Base-by-base conservation (phyloP, 176 grass and related monocot genomes). In the Areca catechu region DNA sequence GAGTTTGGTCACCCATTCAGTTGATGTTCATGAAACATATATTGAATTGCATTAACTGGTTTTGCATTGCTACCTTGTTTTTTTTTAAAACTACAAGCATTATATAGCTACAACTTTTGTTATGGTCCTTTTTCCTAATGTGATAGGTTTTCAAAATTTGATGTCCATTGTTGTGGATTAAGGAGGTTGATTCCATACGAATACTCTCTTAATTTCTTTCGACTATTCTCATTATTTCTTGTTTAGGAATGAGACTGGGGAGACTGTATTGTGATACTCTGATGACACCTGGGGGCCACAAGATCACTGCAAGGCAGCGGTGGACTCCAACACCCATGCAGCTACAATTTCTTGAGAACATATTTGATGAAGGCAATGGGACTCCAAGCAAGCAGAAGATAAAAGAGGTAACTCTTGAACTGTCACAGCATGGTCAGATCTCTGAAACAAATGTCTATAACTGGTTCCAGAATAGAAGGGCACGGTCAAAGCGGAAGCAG, bases 401-500 rank as follows among this genome's bases (percentile, higher is more conserved):
- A 54, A 98, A 98, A 24, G 94, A 98, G 20, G 89, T 98, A 25
- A 93, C 94, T 0, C 7, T 70, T 0, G 81, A 93, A 53, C 84
- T 98, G 15, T 80, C 94, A 34, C 88, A 89, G 63, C 94, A 98
- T 43, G 94, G 94, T 4, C 88, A 98, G 54, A 98, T 98, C 69
- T 98, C 94, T 0, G 94, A 98, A 65, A 98, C 94, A 17, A 98
- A 98, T 50, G 88, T 98, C 24, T 98, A 98, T 62, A 98, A 98
- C 67, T 98, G 94, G 94, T 98, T 98, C 57, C 94, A 98, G 71
- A 98, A 98, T 7, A 83, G 94, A 22, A 74, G 94, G 22, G 94
- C 94, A 24, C 75, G 94, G 4, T 98, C 94, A 4, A 98, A 98
- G 43, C 67, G 94, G 58, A 98, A 98, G 82, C 94, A 98, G 53